These are phyloP conservation scores for Drosera spatulata DNA, from an alignment of 179 eudicot species.

Conservation along the genomic window DNA sequence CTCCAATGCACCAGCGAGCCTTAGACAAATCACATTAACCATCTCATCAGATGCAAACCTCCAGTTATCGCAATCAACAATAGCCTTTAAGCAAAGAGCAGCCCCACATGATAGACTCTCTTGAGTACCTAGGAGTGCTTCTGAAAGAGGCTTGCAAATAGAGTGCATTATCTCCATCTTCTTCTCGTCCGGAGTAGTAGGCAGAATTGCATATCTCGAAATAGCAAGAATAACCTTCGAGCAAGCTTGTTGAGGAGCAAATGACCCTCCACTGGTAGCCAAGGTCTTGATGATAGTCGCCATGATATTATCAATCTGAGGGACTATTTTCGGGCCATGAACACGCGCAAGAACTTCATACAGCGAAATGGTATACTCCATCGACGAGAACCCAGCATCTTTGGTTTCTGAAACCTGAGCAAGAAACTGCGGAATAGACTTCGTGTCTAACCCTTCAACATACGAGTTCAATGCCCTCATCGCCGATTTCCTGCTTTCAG, in stretches of 20 bases:
- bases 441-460: constrained; percentile 83
- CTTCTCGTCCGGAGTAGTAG: constrained; percentile 60
- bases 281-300: constrained; percentile 57
- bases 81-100: constrained; percentile 86
- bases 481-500: constrained; percentile 76
- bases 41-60: constrained; percentile 72
- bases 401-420: constrained; percentile 86
- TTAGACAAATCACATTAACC: constrained; percentile 83
- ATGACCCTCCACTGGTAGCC: constrained; percentile 71
- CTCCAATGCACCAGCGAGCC: constrained; percentile 71
- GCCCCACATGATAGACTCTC: constrained; percentile 87
- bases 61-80: constrained; percentile 92
- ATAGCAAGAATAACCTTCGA: constrained; percentile 93
- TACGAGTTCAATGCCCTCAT: constrained; percentile 80
- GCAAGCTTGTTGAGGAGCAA: constrained; percentile 95
- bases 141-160: constrained; percentile 85
- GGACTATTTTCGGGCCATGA: constrained; percentile 83
- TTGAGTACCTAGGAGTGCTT: constrained; percentile 52
- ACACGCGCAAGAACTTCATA: constrained; percentile 93
- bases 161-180: constrained; percentile 58
- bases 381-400: constrained; percentile 46
- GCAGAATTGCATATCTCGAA: constrained; percentile 84
- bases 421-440: constrained; percentile 81
- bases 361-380: constrained; percentile 87
- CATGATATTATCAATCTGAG: constrained; percentile 81